Conservation (phyloP, 2,329 filamentous ascomycete genomes). For the Talaromyces sp. region DNA sequence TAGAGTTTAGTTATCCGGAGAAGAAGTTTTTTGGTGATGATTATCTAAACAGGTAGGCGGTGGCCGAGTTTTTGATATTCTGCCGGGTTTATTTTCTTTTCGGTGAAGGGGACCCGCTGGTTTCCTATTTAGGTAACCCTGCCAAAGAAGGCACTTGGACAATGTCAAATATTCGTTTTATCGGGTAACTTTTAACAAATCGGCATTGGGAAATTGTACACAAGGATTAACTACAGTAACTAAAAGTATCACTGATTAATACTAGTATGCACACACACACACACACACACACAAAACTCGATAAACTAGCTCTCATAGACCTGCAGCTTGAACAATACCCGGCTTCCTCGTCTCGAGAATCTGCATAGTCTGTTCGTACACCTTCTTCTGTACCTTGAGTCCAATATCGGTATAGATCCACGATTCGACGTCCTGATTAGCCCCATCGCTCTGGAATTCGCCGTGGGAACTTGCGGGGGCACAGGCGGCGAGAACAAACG, state of each 20-base stretch:
- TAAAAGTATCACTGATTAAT: background rate
- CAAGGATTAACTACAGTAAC: background rate
- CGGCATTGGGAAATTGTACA: background rate
- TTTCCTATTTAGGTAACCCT: background rate
- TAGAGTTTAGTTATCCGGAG: background rate
- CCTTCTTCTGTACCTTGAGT: conserved; percentile 4
- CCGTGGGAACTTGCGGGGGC: background rate
- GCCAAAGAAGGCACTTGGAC: background rate
- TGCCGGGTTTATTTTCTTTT: background rate
- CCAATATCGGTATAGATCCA: conserved; percentile 9
- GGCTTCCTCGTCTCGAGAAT: conserved; percentile 7
- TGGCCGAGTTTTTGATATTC: background rate
- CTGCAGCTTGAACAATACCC: background rate
- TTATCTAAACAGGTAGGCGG: background rate
- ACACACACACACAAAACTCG: no score
- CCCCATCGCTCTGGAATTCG: conserved; percentile 2
- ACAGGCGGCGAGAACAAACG: background rate
- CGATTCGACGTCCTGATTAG: conserved; percentile 4
- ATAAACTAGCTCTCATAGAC: background rate
- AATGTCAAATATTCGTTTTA: background rate
- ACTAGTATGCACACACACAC: no score
- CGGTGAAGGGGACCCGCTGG: background rate
- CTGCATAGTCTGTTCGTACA: background rate
- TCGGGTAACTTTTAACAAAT: background rate
- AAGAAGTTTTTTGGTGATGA: background rate